A percentile compares a stretch with the other conserved stretches of the same genome.
These are phyloP conservation scores for Tetraselmis striata DNA, from an alignment of 139 green algal genomes.

Conservation along the genomic window DNA sequence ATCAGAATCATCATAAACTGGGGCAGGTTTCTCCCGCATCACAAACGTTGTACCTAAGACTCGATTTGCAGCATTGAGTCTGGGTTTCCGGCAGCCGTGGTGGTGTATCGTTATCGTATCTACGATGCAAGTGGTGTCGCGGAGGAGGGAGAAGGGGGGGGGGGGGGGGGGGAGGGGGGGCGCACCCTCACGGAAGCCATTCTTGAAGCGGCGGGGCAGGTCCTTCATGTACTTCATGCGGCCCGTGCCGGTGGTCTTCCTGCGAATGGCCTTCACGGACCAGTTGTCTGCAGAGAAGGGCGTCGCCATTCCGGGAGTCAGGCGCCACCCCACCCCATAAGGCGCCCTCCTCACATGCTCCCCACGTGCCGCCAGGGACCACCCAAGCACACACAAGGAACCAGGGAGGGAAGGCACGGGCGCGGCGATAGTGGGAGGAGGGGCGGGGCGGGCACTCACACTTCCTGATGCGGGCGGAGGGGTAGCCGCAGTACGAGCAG, in stretches of 20 bases:
- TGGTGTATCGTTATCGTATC: background rate
- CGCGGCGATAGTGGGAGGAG: background rate
- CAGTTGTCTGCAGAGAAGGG: constrained; percentile 82
- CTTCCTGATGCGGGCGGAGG: constrained; percentile 81
- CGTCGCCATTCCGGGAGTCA: background rate
- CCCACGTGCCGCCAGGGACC: no score
- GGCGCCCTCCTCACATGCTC: background rate
- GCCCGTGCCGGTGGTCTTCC: constrained; percentile 97
- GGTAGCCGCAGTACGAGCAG: constrained; percentile 91
- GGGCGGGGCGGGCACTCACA: constrained; percentile 62
- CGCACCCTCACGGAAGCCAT: constrained; percentile 88
- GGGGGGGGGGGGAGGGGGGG: no score
- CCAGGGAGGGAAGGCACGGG: constrained; percentile 5
- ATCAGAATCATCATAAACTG: background rate
- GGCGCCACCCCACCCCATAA: background rate
- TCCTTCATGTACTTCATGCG: constrained; percentile 91
- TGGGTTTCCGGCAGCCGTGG: no score
- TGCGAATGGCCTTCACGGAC: constrained; percentile 91
- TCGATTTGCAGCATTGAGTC: no score
- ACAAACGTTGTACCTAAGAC: background rate
- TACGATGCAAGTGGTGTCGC: background rate
- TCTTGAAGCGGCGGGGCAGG: constrained; percentile 87
- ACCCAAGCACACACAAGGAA: no score
- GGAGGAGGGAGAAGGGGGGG: no score
- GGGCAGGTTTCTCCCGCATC: background rate